Conservation (phyloP, 2,329 filamentous ascomycete genomes). For the Trichoderma aggressivum region DNA sequence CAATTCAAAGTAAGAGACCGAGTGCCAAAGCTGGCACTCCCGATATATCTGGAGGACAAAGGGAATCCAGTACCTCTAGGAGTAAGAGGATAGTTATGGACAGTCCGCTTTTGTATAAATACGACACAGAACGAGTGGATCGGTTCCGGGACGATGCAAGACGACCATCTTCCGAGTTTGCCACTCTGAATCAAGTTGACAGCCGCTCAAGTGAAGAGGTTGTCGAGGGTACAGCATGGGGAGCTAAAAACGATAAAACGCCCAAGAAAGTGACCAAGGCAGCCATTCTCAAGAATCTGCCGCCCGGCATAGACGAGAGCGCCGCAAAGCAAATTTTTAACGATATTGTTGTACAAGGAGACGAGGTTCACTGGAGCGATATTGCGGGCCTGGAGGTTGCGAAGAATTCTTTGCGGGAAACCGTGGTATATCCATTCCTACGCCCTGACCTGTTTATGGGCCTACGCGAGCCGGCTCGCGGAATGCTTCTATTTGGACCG, state of each 20-base stretch:
- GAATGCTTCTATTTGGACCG: conserved; percentile 94
- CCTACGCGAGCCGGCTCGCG: conserved; percentile 84
- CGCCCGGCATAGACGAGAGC: conserved; percentile 73
- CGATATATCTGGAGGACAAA: background rate
- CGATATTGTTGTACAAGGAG: conserved; percentile 90
- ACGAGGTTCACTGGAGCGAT: conserved; percentile 92
- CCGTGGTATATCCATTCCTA: conserved; percentile 94
- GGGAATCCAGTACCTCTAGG: background rate
- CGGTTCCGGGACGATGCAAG: background rate
- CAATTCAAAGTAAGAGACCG: background rate
- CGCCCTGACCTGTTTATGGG: conserved; percentile 95
- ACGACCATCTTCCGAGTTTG: background rate
- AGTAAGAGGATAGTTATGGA: background rate
- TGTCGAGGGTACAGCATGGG: conserved; percentile 20
- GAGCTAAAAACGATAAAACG: conserved; percentile 35
- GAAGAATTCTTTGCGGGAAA: conserved; percentile 89
- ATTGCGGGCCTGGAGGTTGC: conserved; percentile 87
- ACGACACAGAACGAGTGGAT: background rate
- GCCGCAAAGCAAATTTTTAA: conserved; percentile 92
- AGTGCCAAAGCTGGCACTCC: background rate
- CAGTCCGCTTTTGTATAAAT: background rate
- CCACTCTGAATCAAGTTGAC: conserved; percentile 32
- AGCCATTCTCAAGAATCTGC: conserved; percentile 70
- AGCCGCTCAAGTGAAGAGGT: conserved; percentile 43
- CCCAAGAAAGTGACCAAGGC: conserved; percentile 60